Evolutionary conservation across 2,329 filamentous ascomycete species (phyloP), one percentile per base, ranked within the genome.

Genomic region (Botrytis galanthina): DNA sequence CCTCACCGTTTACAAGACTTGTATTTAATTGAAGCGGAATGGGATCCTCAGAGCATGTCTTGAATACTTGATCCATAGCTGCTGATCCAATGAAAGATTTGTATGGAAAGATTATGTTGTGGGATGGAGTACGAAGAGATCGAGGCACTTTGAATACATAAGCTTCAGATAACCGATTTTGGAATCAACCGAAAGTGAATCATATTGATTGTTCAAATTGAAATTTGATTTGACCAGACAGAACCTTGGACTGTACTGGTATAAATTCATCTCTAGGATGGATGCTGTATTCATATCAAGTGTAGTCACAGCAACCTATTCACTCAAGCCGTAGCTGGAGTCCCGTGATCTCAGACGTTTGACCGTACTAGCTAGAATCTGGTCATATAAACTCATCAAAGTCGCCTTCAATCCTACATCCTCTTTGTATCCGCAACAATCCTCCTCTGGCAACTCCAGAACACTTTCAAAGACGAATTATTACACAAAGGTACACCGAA

Each of bases 141-240:
- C 7, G 0, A 7, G 20, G 18, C 0, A 44, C 9, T n/a, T 2
- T 12, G n/a, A 9, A 44, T n/a, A 32, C 4, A 8, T 5, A 22
- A 61, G 22, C 22, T 37, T 35, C 4, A 26, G 20, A 7, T 64
- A 26, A 46, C 10, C 4, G 22, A 46, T 26, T 46, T 18, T 35
- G 3, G 6, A 67, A 35, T 16, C 29, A 42, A 29, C 3, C 32
- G 20, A 37, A 22, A 57, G 32, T 29, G 8, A 57, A 68, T 39
- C 0, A 12, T 42, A 7, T 0, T 3, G 12, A 10, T 18, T 1
- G 2, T n/a, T 12, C 1, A 9, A 22, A 16, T n/a, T 8, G 3
- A 32, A 29, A 20, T 16, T 29, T 39, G 5, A 20, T 67, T 22
- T 12, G 16, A 12, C 2, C 18, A 1, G 4, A 5, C 1, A 29